Percentiles rank a stretch among this genome's conserved stretches.
These are phyloP conservation scores for Scheffersomyces spartinae DNA, from an alignment of 805 yeast species.

Conservation along the genomic window DNA sequence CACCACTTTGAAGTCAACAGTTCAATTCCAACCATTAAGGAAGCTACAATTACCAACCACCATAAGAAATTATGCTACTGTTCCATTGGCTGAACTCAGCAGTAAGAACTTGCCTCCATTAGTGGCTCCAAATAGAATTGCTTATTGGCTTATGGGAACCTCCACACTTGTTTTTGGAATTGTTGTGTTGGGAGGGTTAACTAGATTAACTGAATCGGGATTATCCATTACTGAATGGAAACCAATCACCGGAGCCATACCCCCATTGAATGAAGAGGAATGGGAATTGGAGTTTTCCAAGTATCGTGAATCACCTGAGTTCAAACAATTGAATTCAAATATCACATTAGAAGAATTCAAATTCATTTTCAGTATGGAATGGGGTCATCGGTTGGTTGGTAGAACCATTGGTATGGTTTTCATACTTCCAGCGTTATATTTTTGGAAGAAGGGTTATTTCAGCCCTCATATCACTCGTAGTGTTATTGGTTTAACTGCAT, in stretches of 20 bases:
- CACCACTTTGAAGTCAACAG: conserved; percentile 1
- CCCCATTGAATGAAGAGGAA: conserved; percentile 69
- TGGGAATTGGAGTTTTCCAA: conserved; percentile 81
- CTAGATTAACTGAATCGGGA: conserved; percentile 93
- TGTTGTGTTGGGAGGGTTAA: conserved; percentile 92
- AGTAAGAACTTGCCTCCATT: conserved; percentile 3
- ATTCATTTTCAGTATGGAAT: conserved; percentile 92
- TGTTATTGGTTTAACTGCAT: conserved; percentile 58
- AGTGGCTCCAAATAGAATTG: conserved; percentile 36
- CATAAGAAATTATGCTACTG: not conserved
- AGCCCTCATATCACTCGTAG: conserved; percentile 56
- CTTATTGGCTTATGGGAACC: conserved; percentile 81
- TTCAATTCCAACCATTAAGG: too few relatives aligned
- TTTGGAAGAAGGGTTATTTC: conserved; percentile 54
- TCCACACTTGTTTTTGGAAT: conserved; percentile 88
- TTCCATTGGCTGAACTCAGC: not conserved
- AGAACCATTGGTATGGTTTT: conserved; percentile 79
- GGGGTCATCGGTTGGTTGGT: conserved; percentile 93
- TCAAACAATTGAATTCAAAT: conserved; percentile 77
- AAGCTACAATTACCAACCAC: not conserved
- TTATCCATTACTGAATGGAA: conserved; percentile 96
- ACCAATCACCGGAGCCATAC: conserved; percentile 91
- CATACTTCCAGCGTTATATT: conserved; percentile 76
- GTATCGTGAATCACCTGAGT: conserved; percentile 84
- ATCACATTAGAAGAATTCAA: conserved; percentile 87